Evolutionary conservation across 2,329 filamentous ascomycete genomes (phyloP), one percentile per base, ranked within the genome.

Genomic region (Periconia macrospinosa): DNA sequence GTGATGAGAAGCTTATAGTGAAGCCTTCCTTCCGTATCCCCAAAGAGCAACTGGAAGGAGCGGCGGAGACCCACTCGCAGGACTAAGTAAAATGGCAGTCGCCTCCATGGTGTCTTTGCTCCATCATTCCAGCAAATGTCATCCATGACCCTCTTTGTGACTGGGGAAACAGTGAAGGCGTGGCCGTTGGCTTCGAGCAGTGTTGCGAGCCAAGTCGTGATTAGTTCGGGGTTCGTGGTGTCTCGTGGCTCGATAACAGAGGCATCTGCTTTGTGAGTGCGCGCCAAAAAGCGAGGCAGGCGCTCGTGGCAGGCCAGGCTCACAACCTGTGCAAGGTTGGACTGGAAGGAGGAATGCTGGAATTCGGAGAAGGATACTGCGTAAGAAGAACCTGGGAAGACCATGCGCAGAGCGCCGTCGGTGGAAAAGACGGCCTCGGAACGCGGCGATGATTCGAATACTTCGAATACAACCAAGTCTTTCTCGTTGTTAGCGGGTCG

Each of bases 71-170:
- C 75, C 1, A 90, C 84, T 0, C 86, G 81, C 5, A 89, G 67
- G 0, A 86, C 72, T 0, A 90, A 78, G 81, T 86, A 90, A 47
- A 82, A 78, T 0, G 87, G 79, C 1, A 80, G 80, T 40, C 88
- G 75, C 17, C 87, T 77, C 86, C 87, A 90, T 0, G 86, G 86
- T 27, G 8, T 0, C 75, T 64, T 1, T 77, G 68, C 0, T 78
- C 75, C 1, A 79, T 65, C 0, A 83, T 79, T 13, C 0, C 23
- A 27, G 23, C 23, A 27, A 27, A 88, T 80, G n/a, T 88, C 85
- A 47, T 90, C 87, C 0, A 83, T 78, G 0, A 89, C 78, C 2
- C 81, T 63, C 90, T 90, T 75, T 20, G 0, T 70, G 58, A 0
- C 79, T 70, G 1, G 68, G 50, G 0, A 74, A 53, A 8, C 23